Evolutionary conservation across 2,329 filamentous ascomycete species (phyloP), one percentile per base, ranked within the genome.

Genomic region (Coniochaeta sp.): DNA sequence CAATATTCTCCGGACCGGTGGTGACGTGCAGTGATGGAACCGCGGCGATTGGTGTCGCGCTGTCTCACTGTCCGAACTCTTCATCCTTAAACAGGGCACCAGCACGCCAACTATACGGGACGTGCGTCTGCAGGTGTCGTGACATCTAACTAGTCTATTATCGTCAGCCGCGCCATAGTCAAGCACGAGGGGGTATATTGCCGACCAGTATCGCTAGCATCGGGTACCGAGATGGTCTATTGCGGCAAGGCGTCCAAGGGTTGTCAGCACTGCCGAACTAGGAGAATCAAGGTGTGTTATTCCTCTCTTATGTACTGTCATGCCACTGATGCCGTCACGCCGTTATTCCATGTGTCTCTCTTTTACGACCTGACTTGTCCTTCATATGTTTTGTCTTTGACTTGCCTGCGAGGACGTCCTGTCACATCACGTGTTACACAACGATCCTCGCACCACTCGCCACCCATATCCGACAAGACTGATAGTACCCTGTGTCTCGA

Each of bases 161-260:
- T 14, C 24, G 20, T 12, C 20, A 24, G 20, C 38, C 10, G 20
- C 38, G 14, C n/a, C 18, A 14, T 42, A 18, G 20, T 42, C 38
- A 24, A 24, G n/a, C 27, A n/a, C n/a, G n/a, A n/a, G n/a, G n/a
- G n/a, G n/a, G n/a, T n/a, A n/a, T n/a, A n/a, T n/a, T n/a, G n/a
- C n/a, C n/a, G n/a, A n/a, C n/a, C n/a, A n/a, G n/a, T n/a, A n/a
- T n/a, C n/a, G n/a, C n/a, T n/a, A n/a, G n/a, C n/a, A 22, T 6
- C 20, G 27, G 31, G n/a, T 42, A 42, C 27, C 53, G 52, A 57
- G 60, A 79, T 80, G 77, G 76, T 79, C 45, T 79, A 78, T 64
- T 79, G 77, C 58, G 77, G 77, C 40, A 80, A 79, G 62, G 77
- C 77, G 58, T 79, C 77, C 6, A 71, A 77, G 60, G 76, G 76